These are phyloP conservation scores for Exophiala aquamarina DNA, from an alignment of 2,329 filamentous ascomycete genomes.

Conservation along the genomic window DNA sequence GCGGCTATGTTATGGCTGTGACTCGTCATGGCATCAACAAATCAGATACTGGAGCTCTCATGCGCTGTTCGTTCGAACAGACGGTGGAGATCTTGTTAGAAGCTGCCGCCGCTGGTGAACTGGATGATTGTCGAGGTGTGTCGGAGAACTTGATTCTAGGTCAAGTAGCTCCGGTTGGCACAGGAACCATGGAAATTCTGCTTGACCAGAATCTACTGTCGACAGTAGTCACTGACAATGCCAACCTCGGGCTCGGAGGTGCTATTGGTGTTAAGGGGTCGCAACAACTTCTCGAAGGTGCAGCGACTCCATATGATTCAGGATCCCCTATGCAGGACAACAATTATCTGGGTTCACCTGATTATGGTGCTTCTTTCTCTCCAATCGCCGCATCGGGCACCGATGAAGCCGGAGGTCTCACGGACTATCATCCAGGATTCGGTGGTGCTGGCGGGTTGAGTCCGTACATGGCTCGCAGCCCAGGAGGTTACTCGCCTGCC, in stretches of 20 bases:
- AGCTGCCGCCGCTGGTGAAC: conserved; percentile 87
- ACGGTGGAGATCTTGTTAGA: conserved; percentile 98
- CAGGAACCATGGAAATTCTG: conserved; percentile 90
- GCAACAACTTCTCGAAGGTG: conserved; percentile 59
- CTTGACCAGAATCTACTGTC: conserved; percentile 95
- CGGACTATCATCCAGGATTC: conserved; percentile 70
- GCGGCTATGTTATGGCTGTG: conserved; percentile 90
- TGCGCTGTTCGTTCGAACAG: conserved; percentile 99
- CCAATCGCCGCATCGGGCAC: conserved; percentile 71
- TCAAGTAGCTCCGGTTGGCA: conserved; percentile 94
- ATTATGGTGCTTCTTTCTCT: conserved; percentile 65
- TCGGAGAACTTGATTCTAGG: conserved; percentile 99
- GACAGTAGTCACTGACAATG: conserved; percentile 91
- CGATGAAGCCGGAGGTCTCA: conserved; percentile 58
- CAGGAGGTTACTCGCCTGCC: conserved; percentile 62
- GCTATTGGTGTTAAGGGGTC: conserved; percentile 68
- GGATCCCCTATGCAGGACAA: conserved; percentile 64
- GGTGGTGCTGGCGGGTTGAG: conserved; percentile 60
- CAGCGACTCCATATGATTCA: conserved; percentile 88
- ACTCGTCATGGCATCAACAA: conserved; percentile 98
- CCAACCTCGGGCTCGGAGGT: conserved; percentile 77
- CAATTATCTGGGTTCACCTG: conserved; percentile 61
- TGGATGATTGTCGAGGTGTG: conserved; percentile 96
- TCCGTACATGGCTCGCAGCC: conserved; percentile 68
- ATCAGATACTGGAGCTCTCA: conserved; percentile 93